Evolutionary conservation across 805 yeast species (phyloP).

Genomic region (Ogataea chonburiensis): DNA sequence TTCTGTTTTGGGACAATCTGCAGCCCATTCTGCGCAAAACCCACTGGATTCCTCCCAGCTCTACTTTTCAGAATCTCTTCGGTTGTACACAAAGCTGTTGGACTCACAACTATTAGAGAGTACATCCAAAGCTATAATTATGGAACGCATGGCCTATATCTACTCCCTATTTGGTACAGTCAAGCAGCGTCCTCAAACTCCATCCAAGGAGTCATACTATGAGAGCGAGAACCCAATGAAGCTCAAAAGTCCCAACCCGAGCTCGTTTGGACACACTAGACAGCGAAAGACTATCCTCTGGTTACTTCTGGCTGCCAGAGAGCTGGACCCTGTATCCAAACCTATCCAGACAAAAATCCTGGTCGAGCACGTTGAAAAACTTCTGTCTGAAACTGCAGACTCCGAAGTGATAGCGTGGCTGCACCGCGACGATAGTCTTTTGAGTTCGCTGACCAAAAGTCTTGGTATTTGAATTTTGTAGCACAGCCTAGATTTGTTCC

Average conservation of each 20-base stretch:
- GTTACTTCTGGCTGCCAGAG: slow-evolving; percentile 69
- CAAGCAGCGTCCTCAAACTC: slow-evolving; percentile 25
- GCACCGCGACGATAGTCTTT: slow-evolving; percentile 26
- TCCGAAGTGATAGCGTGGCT: slow-evolving; percentile 24
- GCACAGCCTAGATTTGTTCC: slow-evolving; percentile 11
- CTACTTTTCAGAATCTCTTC: slow-evolving; percentile 47
- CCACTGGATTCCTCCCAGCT: slow-evolving; percentile 32
- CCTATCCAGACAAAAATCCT: slow-evolving; percentile 28
- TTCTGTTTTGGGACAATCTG: slow-evolving; percentile 39
- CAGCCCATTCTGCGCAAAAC: slow-evolving; percentile 18
- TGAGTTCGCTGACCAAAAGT: slow-evolving; percentile 22
- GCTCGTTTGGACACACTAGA: slow-evolving; percentile 55
- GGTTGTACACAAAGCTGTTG: slow-evolving; percentile 42
- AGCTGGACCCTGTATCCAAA: slow-evolving; percentile 48
- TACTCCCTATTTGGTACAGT: slow-evolving; percentile 27
- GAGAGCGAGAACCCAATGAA: slow-evolving; percentile 38
- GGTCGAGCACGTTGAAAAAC: slow-evolving; percentile 25
- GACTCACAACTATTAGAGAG: slow-evolving; percentile 46
- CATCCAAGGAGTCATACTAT: slow-evolving; percentile 24
- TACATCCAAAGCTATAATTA: slow-evolving; percentile 39
- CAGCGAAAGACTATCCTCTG: slow-evolving; percentile 75
- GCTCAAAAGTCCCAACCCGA: slow-evolving; percentile 37
- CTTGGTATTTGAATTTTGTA: slow-evolving; percentile 4
- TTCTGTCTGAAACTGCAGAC: slow-evolving; percentile 4
- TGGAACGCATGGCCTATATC: slow-evolving; percentile 39